These are phyloP conservation scores for Theileria annulata DNA, from an alignment of 169 alveolate species.

Conservation along the genomic window DNA sequence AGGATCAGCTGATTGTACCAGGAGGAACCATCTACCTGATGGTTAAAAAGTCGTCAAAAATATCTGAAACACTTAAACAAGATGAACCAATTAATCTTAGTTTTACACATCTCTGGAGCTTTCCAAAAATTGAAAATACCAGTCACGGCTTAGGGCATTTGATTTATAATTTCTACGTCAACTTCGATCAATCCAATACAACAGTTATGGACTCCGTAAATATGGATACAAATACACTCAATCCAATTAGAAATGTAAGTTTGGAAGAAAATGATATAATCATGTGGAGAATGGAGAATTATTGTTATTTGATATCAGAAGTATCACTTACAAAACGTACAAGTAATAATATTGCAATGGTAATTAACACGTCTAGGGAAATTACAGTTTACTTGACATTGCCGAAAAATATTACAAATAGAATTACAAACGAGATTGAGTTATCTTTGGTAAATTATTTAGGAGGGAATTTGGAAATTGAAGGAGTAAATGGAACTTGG, in stretches of 20 bases:
- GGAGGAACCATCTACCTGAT: slow-evolving; percentile 44
- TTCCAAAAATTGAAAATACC: slow-evolving; percentile 7
- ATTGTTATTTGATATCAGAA: slow-evolving; percentile 15
- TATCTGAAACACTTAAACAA: slow-evolving; percentile 11
- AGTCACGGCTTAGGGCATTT: slow-evolving; percentile 4
- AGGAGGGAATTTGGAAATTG: slow-evolving; percentile 63
- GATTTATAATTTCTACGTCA: slow-evolving; percentile 9
- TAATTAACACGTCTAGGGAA: slow-evolving; percentile 8
- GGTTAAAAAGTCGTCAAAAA: slow-evolving; percentile 34
- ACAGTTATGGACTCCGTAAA: too few relatives aligned
- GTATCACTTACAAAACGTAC: slow-evolving; percentile 36
- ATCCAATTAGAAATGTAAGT: background rate
- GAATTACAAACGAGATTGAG: slow-evolving; percentile 12
- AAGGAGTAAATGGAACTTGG: slow-evolving; percentile 35
- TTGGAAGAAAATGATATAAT: slow-evolving; percentile 26
- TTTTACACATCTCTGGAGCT: slow-evolving; percentile 31
- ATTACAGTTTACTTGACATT: slow-evolving; percentile 37
- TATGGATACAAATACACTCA: background rate
- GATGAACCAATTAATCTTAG: background rate
- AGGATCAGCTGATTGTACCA: slow-evolving; percentile 21
- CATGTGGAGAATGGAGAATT: slow-evolving; percentile 49
- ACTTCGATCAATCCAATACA: background rate
- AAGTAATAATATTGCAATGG: background rate
- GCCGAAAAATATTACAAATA: background rate
- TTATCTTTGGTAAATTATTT: slow-evolving; percentile 33